Conservation (phyloP, 2,329 filamentous ascomycete genomes). For the Fonsecaea nubica region DNA sequence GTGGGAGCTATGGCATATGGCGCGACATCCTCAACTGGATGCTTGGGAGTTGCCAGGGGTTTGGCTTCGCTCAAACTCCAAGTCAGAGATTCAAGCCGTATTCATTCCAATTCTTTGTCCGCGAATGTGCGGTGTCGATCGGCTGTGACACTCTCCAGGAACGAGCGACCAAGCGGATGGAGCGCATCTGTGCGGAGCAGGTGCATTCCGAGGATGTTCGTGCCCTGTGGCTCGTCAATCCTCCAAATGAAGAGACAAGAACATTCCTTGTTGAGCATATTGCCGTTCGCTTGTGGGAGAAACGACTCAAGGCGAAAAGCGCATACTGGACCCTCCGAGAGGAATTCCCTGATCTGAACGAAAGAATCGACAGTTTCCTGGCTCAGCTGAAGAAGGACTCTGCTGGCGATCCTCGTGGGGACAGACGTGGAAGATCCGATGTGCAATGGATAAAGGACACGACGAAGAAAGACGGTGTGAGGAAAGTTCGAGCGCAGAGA, state of each 20-base stretch:
- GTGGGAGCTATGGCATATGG: slow-evolving; percentile 29
- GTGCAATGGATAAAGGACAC: not conserved
- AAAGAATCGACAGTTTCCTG: slow-evolving; percentile 25
- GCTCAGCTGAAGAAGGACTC: slow-evolving; percentile 11
- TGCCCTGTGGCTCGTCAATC: slow-evolving; percentile 20
- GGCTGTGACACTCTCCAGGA: slow-evolving; percentile 29
- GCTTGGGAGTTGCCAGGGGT: slow-evolving; percentile 31
- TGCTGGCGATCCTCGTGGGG: not conserved
- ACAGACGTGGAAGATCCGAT: not conserved
- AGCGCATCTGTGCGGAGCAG: slow-evolving; percentile 16
- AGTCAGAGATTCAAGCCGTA: slow-evolving; percentile 19
- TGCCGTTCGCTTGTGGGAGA: slow-evolving; percentile 27
- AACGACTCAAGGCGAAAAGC: slow-evolving; percentile 23
- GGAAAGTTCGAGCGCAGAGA: not conserved
- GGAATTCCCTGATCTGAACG: slow-evolving; percentile 31
- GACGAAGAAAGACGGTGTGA: not conserved
- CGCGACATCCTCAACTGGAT: slow-evolving; percentile 35
- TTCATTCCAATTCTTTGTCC: slow-evolving; percentile 25
- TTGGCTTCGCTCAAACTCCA: slow-evolving; percentile 23
- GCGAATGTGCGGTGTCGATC: slow-evolving; percentile 23
- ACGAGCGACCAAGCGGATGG: slow-evolving; percentile 26
- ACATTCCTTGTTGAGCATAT: slow-evolving; percentile 32
- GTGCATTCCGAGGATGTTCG: slow-evolving; percentile 37
- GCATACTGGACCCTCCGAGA: slow-evolving; percentile 28
- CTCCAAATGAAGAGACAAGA: slow-evolving; percentile 22